Percentiles rank a stretch among this genome's conserved stretches.
phyloP scores from a whole-genome alignment of 2,329 filamentous ascomycete genomes.

The Ambrosiella beaveri region DNA sequence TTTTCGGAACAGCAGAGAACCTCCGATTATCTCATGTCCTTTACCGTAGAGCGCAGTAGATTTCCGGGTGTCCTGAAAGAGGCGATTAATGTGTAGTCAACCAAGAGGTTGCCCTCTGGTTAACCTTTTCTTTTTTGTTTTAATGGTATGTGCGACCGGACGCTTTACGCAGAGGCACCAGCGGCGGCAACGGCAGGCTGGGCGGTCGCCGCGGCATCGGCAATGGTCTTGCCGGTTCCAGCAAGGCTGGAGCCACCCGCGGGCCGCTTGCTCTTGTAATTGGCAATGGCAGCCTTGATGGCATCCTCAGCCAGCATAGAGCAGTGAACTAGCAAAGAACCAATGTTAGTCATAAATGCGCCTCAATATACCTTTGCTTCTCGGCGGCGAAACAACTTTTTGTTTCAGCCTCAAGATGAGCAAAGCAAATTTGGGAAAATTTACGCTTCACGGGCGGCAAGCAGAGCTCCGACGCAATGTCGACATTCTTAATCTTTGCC shows the following conservation, averaged over 20 bases:
- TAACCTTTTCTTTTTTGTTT: too few species aligned
- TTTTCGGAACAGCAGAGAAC: too few species aligned
- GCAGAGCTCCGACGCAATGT: constrained; percentile 93
- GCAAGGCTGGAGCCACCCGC: constrained; percentile 49
- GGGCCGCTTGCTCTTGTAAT: constrained; percentile 67
- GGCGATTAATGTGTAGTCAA: too few species aligned
- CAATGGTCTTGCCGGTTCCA: constrained; percentile 38
- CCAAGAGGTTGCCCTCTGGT: too few species aligned
- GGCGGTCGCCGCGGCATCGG: neutral
- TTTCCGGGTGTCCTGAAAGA: too few species aligned
- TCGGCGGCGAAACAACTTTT: too few species aligned
- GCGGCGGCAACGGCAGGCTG: neutral
- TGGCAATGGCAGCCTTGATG: constrained; percentile 77
- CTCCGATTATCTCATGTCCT: too few species aligned
- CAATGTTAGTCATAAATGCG: neutral
- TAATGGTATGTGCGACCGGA: neutral
- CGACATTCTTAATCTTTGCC: constrained; percentile 81
- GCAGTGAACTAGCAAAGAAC: constrained; percentile 50
- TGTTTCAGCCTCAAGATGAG: too few species aligned
- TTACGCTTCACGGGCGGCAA: constrained; percentile 72
- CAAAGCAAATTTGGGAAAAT: constrained; percentile 20
- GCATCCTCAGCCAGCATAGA: constrained; percentile 85
- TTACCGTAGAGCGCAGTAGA: too few species aligned
- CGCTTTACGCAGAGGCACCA: neutral
- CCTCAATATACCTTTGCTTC: neutral